A percentile compares a stretch with the other conserved stretches of the same genome.
These are phyloP conservation scores for Solanum neorickii DNA, from an alignment of 257 asterid genomes.

Conservation along the genomic window DNA sequence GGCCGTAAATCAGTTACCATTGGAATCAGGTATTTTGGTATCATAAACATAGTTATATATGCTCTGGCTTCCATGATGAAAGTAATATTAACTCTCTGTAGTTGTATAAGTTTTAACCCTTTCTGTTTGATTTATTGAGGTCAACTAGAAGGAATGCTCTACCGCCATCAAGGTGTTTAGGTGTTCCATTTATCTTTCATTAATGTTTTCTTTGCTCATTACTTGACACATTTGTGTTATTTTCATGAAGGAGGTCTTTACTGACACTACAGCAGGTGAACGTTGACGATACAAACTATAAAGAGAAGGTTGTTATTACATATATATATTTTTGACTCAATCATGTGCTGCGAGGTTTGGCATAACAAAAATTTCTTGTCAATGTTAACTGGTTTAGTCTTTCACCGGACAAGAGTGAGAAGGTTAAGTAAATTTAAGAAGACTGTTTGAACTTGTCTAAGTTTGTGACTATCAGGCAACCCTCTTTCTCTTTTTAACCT, in stretches of 20 bases:
- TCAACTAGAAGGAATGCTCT: conserved; percentile 31
- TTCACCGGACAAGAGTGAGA: neutral
- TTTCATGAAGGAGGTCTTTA: neutral
- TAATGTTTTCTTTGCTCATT: conserved; percentile 4
- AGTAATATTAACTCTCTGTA: neutral
- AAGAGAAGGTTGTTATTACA: conserved; percentile 3
- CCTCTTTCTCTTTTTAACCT: neutral
- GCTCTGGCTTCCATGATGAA: neutral
- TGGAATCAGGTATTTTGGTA: conserved; percentile 29
- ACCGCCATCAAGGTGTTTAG: conserved; percentile 40
- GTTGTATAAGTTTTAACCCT: neutral
- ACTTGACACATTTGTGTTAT: conserved; percentile 10
- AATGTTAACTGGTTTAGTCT: neutral
- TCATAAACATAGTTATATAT: neutral
- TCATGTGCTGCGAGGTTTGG: neutral
- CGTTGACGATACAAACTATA: neutral
- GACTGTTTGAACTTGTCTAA: neutral
- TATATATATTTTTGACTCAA: neutral
- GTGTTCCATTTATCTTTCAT: neutral
- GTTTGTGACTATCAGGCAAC: neutral
- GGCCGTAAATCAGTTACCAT: conserved; percentile 24
- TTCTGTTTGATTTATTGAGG: conserved; percentile 31
- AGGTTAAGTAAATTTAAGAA: neutral
- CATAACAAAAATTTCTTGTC: neutral
- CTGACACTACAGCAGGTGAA: neutral